These are phyloP conservation scores for Calocybe cyanea DNA, from an alignment of 768 basidiomycete species.

Conservation along the genomic window DNA sequence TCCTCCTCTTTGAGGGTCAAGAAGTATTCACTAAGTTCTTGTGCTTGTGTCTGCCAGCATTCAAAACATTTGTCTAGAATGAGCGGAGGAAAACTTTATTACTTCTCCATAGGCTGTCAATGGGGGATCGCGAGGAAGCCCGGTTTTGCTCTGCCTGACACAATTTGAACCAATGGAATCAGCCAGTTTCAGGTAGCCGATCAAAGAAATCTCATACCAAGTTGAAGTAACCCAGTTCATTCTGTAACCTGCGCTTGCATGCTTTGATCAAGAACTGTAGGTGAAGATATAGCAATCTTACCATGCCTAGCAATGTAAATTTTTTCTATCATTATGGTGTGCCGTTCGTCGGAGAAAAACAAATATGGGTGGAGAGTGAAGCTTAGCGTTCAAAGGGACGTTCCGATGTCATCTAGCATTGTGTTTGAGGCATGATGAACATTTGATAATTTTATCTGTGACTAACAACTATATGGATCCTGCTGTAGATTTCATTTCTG, in stretches of 20 bases:
- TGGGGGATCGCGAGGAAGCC: conserved; percentile 70
- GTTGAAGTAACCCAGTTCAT: conserved; percentile 65
- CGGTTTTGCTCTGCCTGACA: conserved; percentile 58
- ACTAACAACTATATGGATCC: conserved; percentile 1
- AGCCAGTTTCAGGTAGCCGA: neutral
- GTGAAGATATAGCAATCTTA: conserved; percentile 20
- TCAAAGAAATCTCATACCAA: conserved; percentile 66
- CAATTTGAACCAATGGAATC: conserved; percentile 7
- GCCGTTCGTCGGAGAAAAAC: neutral
- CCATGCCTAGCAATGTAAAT: conserved; percentile 72
- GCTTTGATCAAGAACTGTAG: neutral
- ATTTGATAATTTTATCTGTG: neutral
- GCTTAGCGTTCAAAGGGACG: too few relatives aligned
- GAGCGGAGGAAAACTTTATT: conserved; percentile 7
- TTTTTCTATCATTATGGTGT: conserved; percentile 45
- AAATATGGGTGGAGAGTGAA: too few relatives aligned
- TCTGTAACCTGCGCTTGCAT: conserved; percentile 53
- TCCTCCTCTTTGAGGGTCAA: conserved; percentile 58
- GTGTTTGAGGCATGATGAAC: neutral
- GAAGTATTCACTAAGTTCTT: conserved; percentile 67
- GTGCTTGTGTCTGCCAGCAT: conserved; percentile 56
- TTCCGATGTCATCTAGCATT: too few relatives aligned
- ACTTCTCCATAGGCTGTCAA: conserved; percentile 72
- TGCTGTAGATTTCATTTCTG: conserved; percentile 25
- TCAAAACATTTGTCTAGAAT: neutral